Conservation (phyloP, 1,284 basidiomycete species). For the Cutaneotrichosporon spelunceum region DNA sequence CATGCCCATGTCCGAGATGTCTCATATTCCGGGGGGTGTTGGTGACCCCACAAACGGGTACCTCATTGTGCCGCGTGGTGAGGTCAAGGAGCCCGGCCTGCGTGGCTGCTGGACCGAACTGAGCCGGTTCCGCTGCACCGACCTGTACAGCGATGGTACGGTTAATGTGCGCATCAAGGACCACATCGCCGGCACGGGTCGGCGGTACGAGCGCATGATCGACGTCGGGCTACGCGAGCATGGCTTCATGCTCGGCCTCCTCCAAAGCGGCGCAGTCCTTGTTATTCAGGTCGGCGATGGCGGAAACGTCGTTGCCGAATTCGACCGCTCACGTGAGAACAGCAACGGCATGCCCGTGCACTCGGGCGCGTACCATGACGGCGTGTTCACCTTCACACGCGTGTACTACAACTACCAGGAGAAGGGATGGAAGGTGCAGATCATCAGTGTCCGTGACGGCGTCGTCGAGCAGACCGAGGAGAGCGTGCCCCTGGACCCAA, state of each 20-base stretch:
- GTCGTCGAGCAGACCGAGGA: slow-evolving; percentile 13
- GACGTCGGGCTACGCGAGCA: slow-evolving; percentile 40
- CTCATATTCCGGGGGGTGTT: slow-evolving; percentile 62
- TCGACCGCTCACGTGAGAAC: slow-evolving; percentile 55
- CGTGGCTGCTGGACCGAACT: slow-evolving; percentile 67
- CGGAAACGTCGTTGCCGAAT: slow-evolving; percentile 58
- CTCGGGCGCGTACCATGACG: slow-evolving; percentile 42
- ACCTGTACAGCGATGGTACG: slow-evolving; percentile 28
- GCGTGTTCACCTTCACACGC: slow-evolving; percentile 56
- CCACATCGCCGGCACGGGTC: slow-evolving; percentile 30
- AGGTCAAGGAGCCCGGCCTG: slow-evolving; percentile 32
- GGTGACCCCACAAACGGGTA: slow-evolving; percentile 32
- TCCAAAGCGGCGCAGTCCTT: slow-evolving; percentile 58
- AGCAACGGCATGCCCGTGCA: slow-evolving; percentile 12
- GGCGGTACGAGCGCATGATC: slow-evolving; percentile 29
- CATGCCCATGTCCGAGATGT: slow-evolving; percentile 55
- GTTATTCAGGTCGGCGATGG: slow-evolving; percentile 58
- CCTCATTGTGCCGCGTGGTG: slow-evolving; percentile 28
- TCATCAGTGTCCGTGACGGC: slow-evolving; percentile 17
- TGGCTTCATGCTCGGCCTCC: slow-evolving; percentile 53
- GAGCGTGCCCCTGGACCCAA: slow-evolving; percentile 59
- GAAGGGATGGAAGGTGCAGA: slow-evolving; percentile 9
- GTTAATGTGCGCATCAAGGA: slow-evolving; percentile 60
- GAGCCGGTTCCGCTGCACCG: slow-evolving; percentile 52
- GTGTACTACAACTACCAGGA: slow-evolving; percentile 66